Evolutionary conservation across 805 yeast species (phyloP).

Genomic region (Nakazawaea siamensis): DNA sequence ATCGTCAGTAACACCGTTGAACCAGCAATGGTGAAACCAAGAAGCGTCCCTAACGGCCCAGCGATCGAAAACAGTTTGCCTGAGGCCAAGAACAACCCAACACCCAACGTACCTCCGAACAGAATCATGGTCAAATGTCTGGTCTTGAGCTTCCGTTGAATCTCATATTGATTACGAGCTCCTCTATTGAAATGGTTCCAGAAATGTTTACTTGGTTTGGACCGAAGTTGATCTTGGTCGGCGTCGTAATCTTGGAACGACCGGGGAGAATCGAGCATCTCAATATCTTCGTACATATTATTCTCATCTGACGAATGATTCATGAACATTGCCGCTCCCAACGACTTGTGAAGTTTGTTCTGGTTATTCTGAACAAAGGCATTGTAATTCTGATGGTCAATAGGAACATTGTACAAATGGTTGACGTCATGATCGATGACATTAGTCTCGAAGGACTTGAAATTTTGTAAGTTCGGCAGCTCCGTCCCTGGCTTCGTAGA

Average conservation of each 20-base stretch:
- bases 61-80: constrained; percentile 69
- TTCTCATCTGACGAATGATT: neutral
- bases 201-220: neutral
- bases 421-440: constrained; percentile 6
- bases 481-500: neutral
- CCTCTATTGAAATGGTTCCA: neutral
- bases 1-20: constrained; percentile 59
- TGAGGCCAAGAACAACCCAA: constrained; percentile 62
- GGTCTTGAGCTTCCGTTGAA: constrained; percentile 41
- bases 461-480: neutral
- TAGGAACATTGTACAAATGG: constrained; percentile 6
- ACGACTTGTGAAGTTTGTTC: neutral
- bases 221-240: neutral
- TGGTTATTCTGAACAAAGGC: neutral
- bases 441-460: constrained; percentile 9
- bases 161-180: constrained; percentile 1
- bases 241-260: neutral
- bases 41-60: constrained; percentile 69
- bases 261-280: constrained; percentile 1
- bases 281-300: constrained; percentile 1
- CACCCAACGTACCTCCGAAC: constrained; percentile 73
- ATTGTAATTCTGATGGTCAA: constrained; percentile 8
- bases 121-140: constrained; percentile 74
- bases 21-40: constrained; percentile 62
- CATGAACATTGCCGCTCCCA: neutral